Conservation (phyloP, 371 early-diverging fungal genomes). For the Actinomucor elegans region DNA sequence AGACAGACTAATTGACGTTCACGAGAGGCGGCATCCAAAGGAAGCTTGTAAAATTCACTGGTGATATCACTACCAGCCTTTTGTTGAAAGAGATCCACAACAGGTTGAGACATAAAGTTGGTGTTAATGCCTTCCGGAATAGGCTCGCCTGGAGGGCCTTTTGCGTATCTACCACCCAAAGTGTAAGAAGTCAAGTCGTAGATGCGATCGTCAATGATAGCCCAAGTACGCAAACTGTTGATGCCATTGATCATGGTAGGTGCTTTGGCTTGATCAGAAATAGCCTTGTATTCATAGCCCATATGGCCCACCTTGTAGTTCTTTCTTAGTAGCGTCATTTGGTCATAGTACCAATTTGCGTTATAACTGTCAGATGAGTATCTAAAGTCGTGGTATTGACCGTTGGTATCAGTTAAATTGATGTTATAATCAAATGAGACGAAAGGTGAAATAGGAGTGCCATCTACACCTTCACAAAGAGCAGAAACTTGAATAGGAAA, state of each 20-base stretch:
- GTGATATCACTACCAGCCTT: constrained; percentile 70
- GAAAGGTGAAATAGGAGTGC: constrained; percentile 15
- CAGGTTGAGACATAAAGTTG: constrained; percentile 49
- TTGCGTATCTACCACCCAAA: constrained; percentile 35
- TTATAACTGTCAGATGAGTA: constrained; percentile 36
- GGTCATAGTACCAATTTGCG: constrained; percentile 50
- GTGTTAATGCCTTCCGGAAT: constrained; percentile 51
- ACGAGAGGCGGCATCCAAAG: constrained; percentile 27
- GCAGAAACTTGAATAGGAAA: constrained; percentile 79
- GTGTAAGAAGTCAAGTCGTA: constrained; percentile 67
- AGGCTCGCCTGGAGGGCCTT: constrained; percentile 35
- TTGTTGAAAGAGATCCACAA: constrained; percentile 64
- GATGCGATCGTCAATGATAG: constrained; percentile 56
- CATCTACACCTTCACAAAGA: constrained; percentile 35
- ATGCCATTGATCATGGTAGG: constrained; percentile 30
- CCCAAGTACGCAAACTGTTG: constrained; percentile 47
- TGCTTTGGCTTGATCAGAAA: constrained; percentile 32
- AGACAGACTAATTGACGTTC: constrained; percentile 63
- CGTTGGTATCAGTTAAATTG: constrained; percentile 44
- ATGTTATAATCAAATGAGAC: constrained; percentile 41
- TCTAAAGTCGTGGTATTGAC: constrained; percentile 46
- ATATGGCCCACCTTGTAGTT: constrained; percentile 45
- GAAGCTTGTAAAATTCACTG: constrained; percentile 48
- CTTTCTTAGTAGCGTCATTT: constrained; percentile 39
- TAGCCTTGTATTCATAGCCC: constrained; percentile 36